These are phyloP conservation scores for Starmerella apis DNA, from an alignment of 805 yeast genomes.

Conservation along the genomic window DNA sequence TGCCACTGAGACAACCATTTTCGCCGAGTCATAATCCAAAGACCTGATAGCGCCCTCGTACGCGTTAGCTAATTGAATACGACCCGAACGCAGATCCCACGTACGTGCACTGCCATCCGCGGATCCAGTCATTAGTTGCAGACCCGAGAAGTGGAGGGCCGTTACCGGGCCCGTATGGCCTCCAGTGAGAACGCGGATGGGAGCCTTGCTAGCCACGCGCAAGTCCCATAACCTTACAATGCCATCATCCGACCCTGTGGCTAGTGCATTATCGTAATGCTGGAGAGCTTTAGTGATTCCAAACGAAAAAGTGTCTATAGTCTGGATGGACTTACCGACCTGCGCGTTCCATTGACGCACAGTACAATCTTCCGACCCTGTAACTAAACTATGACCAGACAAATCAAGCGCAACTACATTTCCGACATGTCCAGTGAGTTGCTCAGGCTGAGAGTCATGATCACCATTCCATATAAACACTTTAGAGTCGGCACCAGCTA, in stretches of 20 bases:
- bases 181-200: slow-evolving; percentile 30
- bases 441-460: slow-evolving; percentile 34
- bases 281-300: slow-evolving; percentile 50
- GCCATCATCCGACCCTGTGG: slow-evolving; percentile 71
- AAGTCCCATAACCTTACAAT: slow-evolving; percentile 67
- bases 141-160: slow-evolving; percentile 57
- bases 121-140: slow-evolving; percentile 52
- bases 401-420: slow-evolving; percentile 54
- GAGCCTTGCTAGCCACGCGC: slow-evolving; percentile 50
- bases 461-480: slow-evolving; percentile 15
- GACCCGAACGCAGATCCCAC: slow-evolving; percentile 67
- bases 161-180: slow-evolving; percentile 68
- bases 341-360: slow-evolving; percentile 65
- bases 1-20: slow-evolving; percentile 44
- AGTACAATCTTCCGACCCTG: slow-evolving; percentile 63
- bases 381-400: slow-evolving; percentile 42
- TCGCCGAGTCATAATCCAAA: slow-evolving; percentile 48
- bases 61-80: slow-evolving; percentile 49
- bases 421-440: slow-evolving; percentile 56
- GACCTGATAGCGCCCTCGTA: slow-evolving; percentile 47
- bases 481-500: slow-evolving; percentile 14
- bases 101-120: slow-evolving; percentile 52
- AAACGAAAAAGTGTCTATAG: slow-evolving; percentile 46
- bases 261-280: slow-evolving; percentile 64
- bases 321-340: slow-evolving; percentile 57